A percentile compares a stretch with the other conserved stretches of the same genome.
These are phyloP conservation scores for Verbena officinalis DNA, from an alignment of 257 asterid genomes.

Conservation along the genomic window DNA sequence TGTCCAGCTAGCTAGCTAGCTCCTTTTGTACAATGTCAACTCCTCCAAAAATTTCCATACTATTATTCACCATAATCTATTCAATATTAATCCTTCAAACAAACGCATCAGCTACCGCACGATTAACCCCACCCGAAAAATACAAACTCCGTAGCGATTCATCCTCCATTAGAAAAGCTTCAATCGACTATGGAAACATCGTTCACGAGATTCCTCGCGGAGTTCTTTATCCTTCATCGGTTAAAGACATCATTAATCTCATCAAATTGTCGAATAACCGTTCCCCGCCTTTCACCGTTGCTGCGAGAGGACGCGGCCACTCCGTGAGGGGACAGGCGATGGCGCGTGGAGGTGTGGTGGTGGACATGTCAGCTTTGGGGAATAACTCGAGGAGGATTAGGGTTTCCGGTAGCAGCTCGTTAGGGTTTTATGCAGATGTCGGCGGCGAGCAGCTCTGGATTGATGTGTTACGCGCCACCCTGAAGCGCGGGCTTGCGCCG, in stretches of 20 bases:
- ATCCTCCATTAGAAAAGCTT: slow-evolving; percentile 33
- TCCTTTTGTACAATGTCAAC: too few relatives aligned
- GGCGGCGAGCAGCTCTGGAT: slow-evolving; percentile 75
- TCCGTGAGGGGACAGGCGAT: slow-evolving; percentile 74
- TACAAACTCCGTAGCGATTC: slow-evolving; percentile 42
- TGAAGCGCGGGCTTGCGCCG: slow-evolving; percentile 51
- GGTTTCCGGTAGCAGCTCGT: slow-evolving; percentile 33
- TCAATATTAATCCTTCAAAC: slow-evolving; percentile 27
- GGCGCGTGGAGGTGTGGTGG: slow-evolving; percentile 64
- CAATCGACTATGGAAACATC: slow-evolving; percentile 64
- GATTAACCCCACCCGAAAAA: slow-evolving; percentile 8
- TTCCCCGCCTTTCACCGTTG: slow-evolving; percentile 45
- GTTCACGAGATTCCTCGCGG: slow-evolving; percentile 49
- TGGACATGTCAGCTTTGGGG: slow-evolving; percentile 52
- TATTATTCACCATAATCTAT: slow-evolving; percentile 35
- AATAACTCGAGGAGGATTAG: slow-evolving; percentile 24
- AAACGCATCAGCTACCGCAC: not conserved
- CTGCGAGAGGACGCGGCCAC: slow-evolving; percentile 72
- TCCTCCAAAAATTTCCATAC: not conserved
- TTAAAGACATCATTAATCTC: slow-evolving; percentile 45
- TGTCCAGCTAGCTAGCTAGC: too few relatives aligned
- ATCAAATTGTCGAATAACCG: slow-evolving; percentile 39
- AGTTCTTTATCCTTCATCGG: slow-evolving; percentile 52
- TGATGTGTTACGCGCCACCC: slow-evolving; percentile 46
- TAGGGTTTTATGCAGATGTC: slow-evolving; percentile 63